Evolutionary conservation across 495 filamentous ascomycete species (phyloP).

Genomic region (Lasiosphaeria hispida): DNA sequence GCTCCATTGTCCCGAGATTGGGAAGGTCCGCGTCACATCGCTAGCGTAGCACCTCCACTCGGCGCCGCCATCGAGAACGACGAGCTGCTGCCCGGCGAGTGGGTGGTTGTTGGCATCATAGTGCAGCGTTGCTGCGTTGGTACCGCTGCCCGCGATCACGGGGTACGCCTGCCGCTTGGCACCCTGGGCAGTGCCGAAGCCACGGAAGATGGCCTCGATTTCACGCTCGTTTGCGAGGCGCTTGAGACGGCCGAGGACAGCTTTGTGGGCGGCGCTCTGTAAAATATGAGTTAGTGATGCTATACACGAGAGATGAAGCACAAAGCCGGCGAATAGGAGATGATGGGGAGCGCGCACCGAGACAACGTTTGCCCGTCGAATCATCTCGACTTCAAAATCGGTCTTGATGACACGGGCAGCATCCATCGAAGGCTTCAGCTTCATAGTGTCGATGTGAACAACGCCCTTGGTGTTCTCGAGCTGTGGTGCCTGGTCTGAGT

Average conservation of each 20-base stretch:
- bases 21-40: slow-evolving; percentile 87
- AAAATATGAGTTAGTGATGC: not conserved
- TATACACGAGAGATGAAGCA: no score
- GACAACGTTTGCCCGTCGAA: slow-evolving; percentile 74
- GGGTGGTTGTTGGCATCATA: slow-evolving; percentile 75
- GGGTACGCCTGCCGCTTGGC: slow-evolving; percentile 80
- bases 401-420: slow-evolving; percentile 73
- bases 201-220: slow-evolving; percentile 71
- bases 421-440: slow-evolving; percentile 66
- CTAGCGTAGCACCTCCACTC: slow-evolving; percentile 88
- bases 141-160: slow-evolving; percentile 77
- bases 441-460: slow-evolving; percentile 39
- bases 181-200: slow-evolving; percentile 64
- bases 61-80: slow-evolving; percentile 81
- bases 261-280: slow-evolving; percentile 62
- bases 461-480: slow-evolving; percentile 33
- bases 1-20: slow-evolving; percentile 63
- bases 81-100: slow-evolving; percentile 62
- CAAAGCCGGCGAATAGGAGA: not conserved
- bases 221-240: slow-evolving; percentile 73
- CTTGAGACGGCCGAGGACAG: slow-evolving; percentile 59
- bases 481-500: slow-evolving; percentile 41
- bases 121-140: slow-evolving; percentile 80
- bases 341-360: slow-evolving; percentile 33
- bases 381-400: slow-evolving; percentile 73